A percentile compares a stretch with the other conserved stretches of the same genome.
These are phyloP conservation scores for Lupinus albus DNA, from an alignment of 306 rosid genomes.

Conservation along the genomic window DNA sequence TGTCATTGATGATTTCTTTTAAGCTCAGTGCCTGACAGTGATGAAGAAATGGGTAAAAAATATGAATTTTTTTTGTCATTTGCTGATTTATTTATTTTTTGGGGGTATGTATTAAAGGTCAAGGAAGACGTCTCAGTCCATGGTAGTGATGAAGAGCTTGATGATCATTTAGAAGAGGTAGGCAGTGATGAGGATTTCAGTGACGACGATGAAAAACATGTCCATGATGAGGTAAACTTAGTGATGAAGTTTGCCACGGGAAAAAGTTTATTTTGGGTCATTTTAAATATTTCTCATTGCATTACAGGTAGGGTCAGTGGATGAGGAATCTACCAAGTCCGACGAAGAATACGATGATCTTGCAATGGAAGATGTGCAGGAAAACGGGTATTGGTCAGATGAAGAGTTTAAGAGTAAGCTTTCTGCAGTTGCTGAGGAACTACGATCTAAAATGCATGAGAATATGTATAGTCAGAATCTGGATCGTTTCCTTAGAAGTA, in stretches of 20 bases:
- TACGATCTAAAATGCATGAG: constrained; percentile 41
- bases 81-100: neutral
- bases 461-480: constrained; percentile 54
- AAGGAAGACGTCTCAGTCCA: constrained; percentile 82
- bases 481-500: constrained; percentile 60
- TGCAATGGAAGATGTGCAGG: constrained; percentile 70
- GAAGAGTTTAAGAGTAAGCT: constrained; percentile 49
- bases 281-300: neutral
- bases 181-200: constrained; percentile 89
- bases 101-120: constrained; percentile 51
- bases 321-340: constrained; percentile 90
- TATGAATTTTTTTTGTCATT: neutral
- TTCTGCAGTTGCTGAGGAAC: constrained; percentile 36
- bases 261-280: neutral
- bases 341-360: constrained; percentile 97
- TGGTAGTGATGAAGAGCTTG: constrained; percentile 95
- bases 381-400: constrained; percentile 63
- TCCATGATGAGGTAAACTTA: constrained; percentile 71
- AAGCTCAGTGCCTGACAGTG: constrained; percentile 85
- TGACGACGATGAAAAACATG: constrained; percentile 59
- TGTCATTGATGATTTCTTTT: constrained; percentile 1
- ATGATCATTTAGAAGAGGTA: constrained; percentile 69
- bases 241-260: neutral
- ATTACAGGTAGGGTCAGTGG: constrained; percentile 84
- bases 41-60: constrained; percentile 61